Evolutionary conservation across 192 early-diverging fungal genomes (phyloP).

Genomic region (Kappamyces sp.): DNA sequence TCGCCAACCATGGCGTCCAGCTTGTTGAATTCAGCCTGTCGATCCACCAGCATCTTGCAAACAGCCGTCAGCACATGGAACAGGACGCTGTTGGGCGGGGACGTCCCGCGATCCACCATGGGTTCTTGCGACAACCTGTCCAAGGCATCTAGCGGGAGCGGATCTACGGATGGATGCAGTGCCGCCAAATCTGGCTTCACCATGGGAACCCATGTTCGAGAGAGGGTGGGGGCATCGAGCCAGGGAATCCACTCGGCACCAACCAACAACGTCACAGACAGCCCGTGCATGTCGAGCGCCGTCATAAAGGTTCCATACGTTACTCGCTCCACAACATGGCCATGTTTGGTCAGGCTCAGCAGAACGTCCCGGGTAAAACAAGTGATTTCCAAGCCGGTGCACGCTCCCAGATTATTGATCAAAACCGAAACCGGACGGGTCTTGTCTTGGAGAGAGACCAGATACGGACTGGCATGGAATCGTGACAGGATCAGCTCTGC

Average conservation of each 20-base stretch:
- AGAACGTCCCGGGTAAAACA: slow-evolving; percentile 13
- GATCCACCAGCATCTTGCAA: slow-evolving; percentile 37
- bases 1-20: slow-evolving; percentile 74
- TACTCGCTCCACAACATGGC: slow-evolving; percentile 55
- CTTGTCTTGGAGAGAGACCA: slow-evolving; percentile 17
- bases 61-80: slow-evolving; percentile 30
- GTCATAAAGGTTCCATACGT: slow-evolving; percentile 72
- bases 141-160: not conserved
- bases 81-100: slow-evolving; percentile 33
- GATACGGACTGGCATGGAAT: slow-evolving; percentile 46
- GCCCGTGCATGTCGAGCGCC: slow-evolving; percentile 73
- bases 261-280: slow-evolving; percentile 59
- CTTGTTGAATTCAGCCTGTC: slow-evolving; percentile 59
- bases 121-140: slow-evolving; percentile 1
- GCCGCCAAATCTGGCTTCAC: not conserved
- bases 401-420: slow-evolving; percentile 79
- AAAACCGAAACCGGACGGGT: slow-evolving; percentile 53
- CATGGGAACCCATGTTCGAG: not conserved
- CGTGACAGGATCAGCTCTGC: slow-evolving; percentile 30
- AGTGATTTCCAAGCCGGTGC: slow-evolving; percentile 64
- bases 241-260: too few species aligned
- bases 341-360: too few species aligned
- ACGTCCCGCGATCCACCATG: not conserved
- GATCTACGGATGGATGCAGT: not conserved
- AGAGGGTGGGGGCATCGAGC: too few species aligned